A percentile compares a stretch with the other conserved stretches of the same genome.
Conservation (phyloP, 2,329 filamentous ascomycete species). For the Penicillium paneum region DNA sequence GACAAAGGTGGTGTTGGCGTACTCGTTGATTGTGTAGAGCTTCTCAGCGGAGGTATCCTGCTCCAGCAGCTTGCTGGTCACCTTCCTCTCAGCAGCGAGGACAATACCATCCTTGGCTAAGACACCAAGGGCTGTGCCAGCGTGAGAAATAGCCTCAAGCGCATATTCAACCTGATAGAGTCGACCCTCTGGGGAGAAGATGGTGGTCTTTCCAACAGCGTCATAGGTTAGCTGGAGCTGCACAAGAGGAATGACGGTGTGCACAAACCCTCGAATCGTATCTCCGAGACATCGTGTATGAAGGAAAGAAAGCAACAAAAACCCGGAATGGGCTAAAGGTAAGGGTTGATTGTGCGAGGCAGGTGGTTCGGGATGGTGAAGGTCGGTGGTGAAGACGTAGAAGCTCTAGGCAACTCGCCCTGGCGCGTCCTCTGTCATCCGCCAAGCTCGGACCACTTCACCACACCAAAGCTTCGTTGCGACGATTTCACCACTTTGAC, state of each 20-base stretch:
- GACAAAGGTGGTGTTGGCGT: conserved; percentile 35
- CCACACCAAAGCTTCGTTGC: conserved; percentile 27
- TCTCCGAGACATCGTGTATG: conserved; percentile 78
- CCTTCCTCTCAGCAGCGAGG: conserved; percentile 94
- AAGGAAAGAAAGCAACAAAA: conserved; percentile 10
- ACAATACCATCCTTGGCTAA: conserved; percentile 98
- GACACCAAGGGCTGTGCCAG: conserved; percentile 93
- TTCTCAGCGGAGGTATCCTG: conserved; percentile 99
- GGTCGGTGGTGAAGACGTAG: conserved; percentile 28
- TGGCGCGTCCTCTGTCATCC: conserved; percentile 38
- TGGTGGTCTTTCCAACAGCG: conserved; percentile 71
- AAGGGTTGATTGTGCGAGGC: conserved; percentile 18
- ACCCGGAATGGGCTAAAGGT: conserved; percentile 11
- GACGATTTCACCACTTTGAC: conserved; percentile 10
- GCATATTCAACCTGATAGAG: conserved; percentile 99
- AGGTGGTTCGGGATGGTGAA: conserved; percentile 21
- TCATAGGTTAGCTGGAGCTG: conserved; percentile 39
- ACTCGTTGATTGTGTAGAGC: conserved; percentile 99
- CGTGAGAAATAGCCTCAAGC: conserved; percentile 96
- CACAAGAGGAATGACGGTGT: conserved; percentile 19
- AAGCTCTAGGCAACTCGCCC: conserved; percentile 39
- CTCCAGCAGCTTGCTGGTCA: conserved; percentile 97
- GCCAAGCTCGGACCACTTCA: conserved; percentile 41
- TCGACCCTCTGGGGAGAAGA: conserved; percentile 98
- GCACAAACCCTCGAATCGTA: conserved; percentile 88